Conservation (phyloP, 805 yeast species). For the Saccharomycopsis selenospora region DNA sequence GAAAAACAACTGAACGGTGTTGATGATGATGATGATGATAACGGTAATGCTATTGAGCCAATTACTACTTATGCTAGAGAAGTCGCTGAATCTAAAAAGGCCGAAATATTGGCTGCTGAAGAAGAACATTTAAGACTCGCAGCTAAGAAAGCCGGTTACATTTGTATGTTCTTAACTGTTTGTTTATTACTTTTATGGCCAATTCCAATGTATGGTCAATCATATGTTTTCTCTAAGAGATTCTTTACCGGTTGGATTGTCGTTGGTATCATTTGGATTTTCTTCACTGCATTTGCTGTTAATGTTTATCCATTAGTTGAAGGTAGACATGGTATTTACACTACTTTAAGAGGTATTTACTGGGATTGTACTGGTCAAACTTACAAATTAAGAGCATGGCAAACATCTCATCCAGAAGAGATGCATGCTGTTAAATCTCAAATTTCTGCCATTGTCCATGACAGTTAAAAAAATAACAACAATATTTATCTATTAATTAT, state of each 20-base stretch:
- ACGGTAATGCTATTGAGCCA: constrained; percentile 11
- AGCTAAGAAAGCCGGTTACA: constrained; percentile 50
- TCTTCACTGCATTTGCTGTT: constrained; percentile 56
- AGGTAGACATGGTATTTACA: constrained; percentile 59
- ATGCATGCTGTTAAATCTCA: constrained; percentile 69
- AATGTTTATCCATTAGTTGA: constrained; percentile 65
- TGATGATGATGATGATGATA: constrained; percentile 23
- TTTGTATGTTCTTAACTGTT: constrained; percentile 56
- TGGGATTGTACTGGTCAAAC: constrained; percentile 82
- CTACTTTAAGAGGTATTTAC: constrained; percentile 67
- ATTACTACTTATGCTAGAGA: constrained; percentile 14
- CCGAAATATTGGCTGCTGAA: constrained; percentile 39
- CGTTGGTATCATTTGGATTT: constrained; percentile 77
- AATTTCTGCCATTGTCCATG: constrained; percentile 29
- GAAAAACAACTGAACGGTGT: no score
- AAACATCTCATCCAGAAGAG: constrained; percentile 61
- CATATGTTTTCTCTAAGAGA: constrained; percentile 62
- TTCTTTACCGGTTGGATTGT: constrained; percentile 89
- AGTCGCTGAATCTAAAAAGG: constrained; percentile 21
- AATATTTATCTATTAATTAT: no score
- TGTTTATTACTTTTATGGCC: constrained; percentile 76
- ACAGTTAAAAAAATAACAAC: no score
- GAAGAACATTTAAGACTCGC: constrained; percentile 44
- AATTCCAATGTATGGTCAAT: constrained; percentile 87
- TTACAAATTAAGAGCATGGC: constrained; percentile 70